Conservation (phyloP, 2,329 filamentous ascomycete species). For the Trichoderma aggressivum region DNA sequence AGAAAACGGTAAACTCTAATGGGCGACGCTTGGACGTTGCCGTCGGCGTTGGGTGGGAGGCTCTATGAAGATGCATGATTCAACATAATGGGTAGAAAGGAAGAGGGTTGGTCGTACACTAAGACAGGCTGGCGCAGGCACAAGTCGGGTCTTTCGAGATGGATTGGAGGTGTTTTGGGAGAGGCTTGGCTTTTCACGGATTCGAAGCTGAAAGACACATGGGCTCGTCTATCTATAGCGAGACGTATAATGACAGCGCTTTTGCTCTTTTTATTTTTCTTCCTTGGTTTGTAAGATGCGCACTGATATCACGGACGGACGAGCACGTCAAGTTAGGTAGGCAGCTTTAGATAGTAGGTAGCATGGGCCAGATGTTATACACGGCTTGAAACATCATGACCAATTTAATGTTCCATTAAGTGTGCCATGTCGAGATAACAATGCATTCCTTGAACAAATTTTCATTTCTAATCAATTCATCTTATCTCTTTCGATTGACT, state of each 20-base stretch:
- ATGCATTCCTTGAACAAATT: background rate
- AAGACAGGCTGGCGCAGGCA: background rate
- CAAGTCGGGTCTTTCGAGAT: background rate
- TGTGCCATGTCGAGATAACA: background rate
- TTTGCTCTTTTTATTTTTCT: background rate
- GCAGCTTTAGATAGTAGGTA: background rate
- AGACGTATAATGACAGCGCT: background rate
- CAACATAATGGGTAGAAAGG: conserved; percentile 1
- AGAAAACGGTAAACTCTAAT: background rate
- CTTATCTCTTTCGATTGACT: background rate
- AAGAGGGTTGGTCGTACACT: background rate
- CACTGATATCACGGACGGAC: background rate
- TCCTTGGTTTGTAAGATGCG: background rate
- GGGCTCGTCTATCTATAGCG: background rate
- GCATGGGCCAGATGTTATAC: background rate
- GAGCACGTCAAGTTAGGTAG: background rate
- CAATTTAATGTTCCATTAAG: background rate
- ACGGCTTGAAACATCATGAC: background rate
- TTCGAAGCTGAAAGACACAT: background rate
- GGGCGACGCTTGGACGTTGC: background rate
- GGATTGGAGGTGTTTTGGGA: background rate
- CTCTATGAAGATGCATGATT: conserved; percentile 7
- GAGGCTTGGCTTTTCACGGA: background rate
- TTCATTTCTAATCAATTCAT: background rate
- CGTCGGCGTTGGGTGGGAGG: background rate